Percentiles rank a stretch among this genome's conserved stretches.
Conservation (phyloP, 2,329 filamentous ascomycete genomes). For the Rhynchosporium graminicola region DNA sequence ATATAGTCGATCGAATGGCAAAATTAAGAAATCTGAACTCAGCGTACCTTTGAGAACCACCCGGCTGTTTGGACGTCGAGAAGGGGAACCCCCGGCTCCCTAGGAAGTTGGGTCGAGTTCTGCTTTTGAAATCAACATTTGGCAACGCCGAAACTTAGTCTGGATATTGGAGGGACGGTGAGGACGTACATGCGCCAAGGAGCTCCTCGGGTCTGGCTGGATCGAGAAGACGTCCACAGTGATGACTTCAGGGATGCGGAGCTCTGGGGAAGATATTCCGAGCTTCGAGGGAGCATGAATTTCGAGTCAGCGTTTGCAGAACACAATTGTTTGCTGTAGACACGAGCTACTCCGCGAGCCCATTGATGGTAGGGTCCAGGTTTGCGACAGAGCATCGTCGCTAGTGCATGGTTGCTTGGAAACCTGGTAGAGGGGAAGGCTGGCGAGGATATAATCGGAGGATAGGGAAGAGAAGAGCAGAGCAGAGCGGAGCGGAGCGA, state of each 20-base stretch:
- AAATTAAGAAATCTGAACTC: background rate
- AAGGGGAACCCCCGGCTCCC: constrained; percentile 14
- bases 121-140: constrained; percentile 19
- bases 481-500: background rate
- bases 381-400: constrained; percentile 9
- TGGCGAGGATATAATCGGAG: background rate
- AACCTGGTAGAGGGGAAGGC: background rate
- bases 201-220: constrained; percentile 7
- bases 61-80: constrained; percentile 19
- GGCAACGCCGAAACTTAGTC: constrained; percentile 11
- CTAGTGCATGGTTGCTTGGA: constrained; percentile 12
- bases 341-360: constrained; percentile 9
- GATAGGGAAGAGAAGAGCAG: background rate
- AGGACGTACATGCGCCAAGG: constrained; percentile 14
- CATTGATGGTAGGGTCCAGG: constrained; percentile 12
- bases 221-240: constrained; percentile 13
- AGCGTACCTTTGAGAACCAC: constrained; percentile 15
- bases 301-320: constrained; percentile 11
- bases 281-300: constrained; percentile 10
- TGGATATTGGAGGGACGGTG: background rate
- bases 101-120: constrained; percentile 11
- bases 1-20: no score
- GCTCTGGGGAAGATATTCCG: constrained; percentile 3
- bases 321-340: background rate
- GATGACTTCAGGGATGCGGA: constrained; percentile 1